Percentiles rank a stretch among this genome's conserved stretches.
Evolutionary conservation across 1,139 yeast genomes (phyloP).

Genomic region (Saccharomyces hybrid): DNA sequence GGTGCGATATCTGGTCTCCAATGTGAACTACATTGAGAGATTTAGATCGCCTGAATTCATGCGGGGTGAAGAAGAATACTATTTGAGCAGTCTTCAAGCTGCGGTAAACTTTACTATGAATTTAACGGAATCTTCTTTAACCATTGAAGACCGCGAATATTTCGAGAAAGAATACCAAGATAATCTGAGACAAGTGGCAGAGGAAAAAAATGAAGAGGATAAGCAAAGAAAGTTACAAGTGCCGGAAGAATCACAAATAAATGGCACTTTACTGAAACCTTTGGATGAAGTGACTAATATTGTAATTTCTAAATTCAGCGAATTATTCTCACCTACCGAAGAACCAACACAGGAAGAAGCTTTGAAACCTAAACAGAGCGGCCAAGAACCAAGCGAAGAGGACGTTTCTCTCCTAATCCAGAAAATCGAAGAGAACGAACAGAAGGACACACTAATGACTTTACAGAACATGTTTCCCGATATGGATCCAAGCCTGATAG

Average conservation of each 20-base stretch:
- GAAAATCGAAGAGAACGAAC: conserved; percentile 33
- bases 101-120: conserved; percentile 71
- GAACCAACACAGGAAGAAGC: conserved; percentile 7
- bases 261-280: conserved; percentile 18
- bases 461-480: conserved; percentile 69
- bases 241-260: neutral
- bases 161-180: conserved; percentile 42
- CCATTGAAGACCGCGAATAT: conserved; percentile 54
- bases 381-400: conserved; percentile 21
- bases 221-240: neutral
- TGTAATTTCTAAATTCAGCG: conserved; percentile 22
- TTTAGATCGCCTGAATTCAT: conserved; percentile 70
- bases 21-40: conserved; percentile 75
- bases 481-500: conserved; percentile 58
- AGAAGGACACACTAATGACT: conserved; percentile 38
- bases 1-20: conserved; percentile 59
- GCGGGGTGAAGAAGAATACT: conserved; percentile 83
- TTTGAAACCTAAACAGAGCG: conserved; percentile 5
- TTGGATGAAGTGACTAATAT: conserved; percentile 27
- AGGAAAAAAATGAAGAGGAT: neutral
- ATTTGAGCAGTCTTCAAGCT: conserved; percentile 74
- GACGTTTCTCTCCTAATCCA: conserved; percentile 21
- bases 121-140: conserved; percentile 48
- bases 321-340: conserved; percentile 14
- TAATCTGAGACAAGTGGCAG: conserved; percentile 1